Evolutionary conservation across 352 stramenopile genomes (phyloP), one percentile per base, ranked within the genome.

Genomic region (Bremia lactucae): DNA sequence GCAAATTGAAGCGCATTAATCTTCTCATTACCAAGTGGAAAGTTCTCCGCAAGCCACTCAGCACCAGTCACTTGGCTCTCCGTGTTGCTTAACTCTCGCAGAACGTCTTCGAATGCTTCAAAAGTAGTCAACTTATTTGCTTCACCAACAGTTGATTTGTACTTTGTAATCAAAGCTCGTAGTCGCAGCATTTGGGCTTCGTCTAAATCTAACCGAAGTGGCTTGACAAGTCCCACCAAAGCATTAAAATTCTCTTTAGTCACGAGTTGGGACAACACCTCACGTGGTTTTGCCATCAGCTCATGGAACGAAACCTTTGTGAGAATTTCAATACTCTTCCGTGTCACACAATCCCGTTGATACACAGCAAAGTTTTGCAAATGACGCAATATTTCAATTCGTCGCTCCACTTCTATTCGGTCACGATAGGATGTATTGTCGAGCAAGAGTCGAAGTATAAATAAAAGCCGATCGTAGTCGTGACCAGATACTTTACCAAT

Each of bases 181-280:
- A 90, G 37, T 14, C 87, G 49, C 20, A 87, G 35, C 59, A 90
- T 88, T 42, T 83, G 62, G 13, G 87, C 19, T 38, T 90, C 73
- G 40, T 90, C 73, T 1, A 66, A 55, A 14, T 88, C 56, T 6
- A 90, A 47, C 11, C 64, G 66, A 37, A 90, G 55, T 14, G 76
- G 72, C 11, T 56, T 46, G 6, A 48, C 60, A 8, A 87, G 50
- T 6, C 65, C 61, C 19, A 76, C 59, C 28, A 87, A 50, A 21
- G 55, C 42, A 23, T 38, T 55, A 25, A 85, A 75, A 39, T 73
- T 87, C 11, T 70, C 49, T 9, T 60, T 70, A 0, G 36, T 70
- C 24, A 83, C 37, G 6, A 81, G 22, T 15, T 50, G 38, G 11
- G 67, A 51, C 5, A 91, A 49, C 2, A 87, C 58, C n/a, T 77